These are phyloP conservation scores for Aspergillus cejpii DNA, from an alignment of 2,329 filamentous ascomycete species.

Conservation along the genomic window DNA sequence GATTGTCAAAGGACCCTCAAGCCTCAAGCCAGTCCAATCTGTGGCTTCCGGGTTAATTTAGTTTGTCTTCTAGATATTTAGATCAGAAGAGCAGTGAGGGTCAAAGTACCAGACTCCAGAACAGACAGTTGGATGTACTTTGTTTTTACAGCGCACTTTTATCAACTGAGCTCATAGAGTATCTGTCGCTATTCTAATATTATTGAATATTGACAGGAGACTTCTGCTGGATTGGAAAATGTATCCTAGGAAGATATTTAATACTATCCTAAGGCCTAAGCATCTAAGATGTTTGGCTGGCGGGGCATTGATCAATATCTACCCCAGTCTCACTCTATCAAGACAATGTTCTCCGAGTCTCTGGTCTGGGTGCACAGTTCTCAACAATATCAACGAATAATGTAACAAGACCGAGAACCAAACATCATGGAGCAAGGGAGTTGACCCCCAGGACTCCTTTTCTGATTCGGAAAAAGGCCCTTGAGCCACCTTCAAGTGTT, in stretches of 20 bases:
- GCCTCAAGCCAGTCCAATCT: background rate
- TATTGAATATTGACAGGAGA: too few species aligned
- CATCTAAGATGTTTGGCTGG: too few species aligned
- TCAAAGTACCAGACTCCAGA: background rate
- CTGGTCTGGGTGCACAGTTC: background rate
- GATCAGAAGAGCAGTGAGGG: background rate
- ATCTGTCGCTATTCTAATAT: too few species aligned
- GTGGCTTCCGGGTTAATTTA: background rate
- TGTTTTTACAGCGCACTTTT: background rate
- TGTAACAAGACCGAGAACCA: background rate
- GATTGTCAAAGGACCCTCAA: background rate
- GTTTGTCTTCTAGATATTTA: background rate
- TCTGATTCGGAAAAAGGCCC: constrained; percentile 1
- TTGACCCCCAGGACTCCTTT: background rate
- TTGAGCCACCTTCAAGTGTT: background rate
- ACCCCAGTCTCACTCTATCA: too few species aligned
- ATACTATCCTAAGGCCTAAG: too few species aligned
- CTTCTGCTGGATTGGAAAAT: too few species aligned
- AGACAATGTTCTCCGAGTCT: too few species aligned
- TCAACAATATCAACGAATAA: background rate
- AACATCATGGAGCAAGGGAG: background rate
- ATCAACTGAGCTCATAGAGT: background rate
- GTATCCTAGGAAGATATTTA: too few species aligned
- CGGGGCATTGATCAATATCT: too few species aligned
- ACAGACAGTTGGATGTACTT: background rate